These are phyloP conservation scores for Vachellia pachyceras DNA, from an alignment of 306 rosid species.

Conservation along the genomic window DNA sequence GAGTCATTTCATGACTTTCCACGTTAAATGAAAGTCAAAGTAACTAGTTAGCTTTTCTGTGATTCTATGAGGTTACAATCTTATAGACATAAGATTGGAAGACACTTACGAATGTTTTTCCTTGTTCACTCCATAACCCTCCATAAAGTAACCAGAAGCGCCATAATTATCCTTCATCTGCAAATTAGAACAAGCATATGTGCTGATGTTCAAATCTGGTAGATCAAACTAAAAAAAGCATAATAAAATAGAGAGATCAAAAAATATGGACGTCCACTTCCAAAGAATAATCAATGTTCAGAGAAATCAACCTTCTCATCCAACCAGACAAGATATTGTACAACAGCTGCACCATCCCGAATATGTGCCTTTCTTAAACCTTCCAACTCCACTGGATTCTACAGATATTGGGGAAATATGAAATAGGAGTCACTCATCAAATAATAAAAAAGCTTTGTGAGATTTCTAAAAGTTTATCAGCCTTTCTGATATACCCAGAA, in stretches of 20 bases:
- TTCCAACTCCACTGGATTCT: slow-evolving; percentile 92
- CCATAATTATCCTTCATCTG: slow-evolving; percentile 93
- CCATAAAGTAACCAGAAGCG: slow-evolving; percentile 92
- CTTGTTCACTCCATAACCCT: slow-evolving; percentile 51
- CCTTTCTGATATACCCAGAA: not conserved
- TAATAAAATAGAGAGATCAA: not conserved
- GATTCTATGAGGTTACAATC: slow-evolving; percentile 5
- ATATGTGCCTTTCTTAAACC: slow-evolving; percentile 83
- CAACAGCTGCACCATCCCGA: slow-evolving; percentile 97
- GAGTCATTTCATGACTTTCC: slow-evolving; percentile 19
- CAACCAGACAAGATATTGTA: slow-evolving; percentile 95
- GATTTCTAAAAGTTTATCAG: not conserved
- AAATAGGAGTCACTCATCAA: not conserved
- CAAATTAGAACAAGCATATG: slow-evolving; percentile 47
- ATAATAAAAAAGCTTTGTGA: not conserved
- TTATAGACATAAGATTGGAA: slow-evolving; percentile 13
- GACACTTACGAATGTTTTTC: slow-evolving; percentile 63
- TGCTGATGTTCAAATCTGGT: slow-evolving; percentile 32
- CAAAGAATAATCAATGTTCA: slow-evolving; percentile 20
- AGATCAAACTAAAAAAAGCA: not conserved
- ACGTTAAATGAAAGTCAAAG: slow-evolving; percentile 17
- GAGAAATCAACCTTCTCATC: slow-evolving; percentile 71
- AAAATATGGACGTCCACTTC: slow-evolving; percentile 10
- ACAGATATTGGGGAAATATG: slow-evolving; percentile 35
- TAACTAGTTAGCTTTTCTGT: slow-evolving; percentile 7